Evolutionary conservation across 306 rosid species (phyloP).

Genomic region (Prunus campanulata): DNA sequence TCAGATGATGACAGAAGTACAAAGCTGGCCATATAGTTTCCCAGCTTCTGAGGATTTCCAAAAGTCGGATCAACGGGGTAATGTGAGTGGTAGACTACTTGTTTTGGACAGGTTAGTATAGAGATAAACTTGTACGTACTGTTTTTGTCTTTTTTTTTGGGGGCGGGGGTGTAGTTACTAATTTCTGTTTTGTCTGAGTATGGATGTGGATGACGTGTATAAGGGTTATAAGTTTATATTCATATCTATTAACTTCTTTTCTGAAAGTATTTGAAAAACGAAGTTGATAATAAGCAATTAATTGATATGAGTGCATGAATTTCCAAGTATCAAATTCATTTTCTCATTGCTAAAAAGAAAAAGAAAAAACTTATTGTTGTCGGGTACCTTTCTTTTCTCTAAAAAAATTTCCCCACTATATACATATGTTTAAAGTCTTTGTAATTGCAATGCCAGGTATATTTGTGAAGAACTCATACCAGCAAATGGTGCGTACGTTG

Average conservation of each 20-base stretch:
- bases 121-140: slow-evolving; percentile 13
- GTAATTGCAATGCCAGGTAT: slow-evolving; percentile 25
- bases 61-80: slow-evolving; percentile 40
- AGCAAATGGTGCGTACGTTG: slow-evolving; percentile 44
- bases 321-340: background rate
- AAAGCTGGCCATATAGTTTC: slow-evolving; percentile 52
- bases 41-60: slow-evolving; percentile 50
- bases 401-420: background rate
- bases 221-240: background rate
- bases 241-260: background rate
- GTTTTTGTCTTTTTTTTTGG: background rate
- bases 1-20: slow-evolving; percentile 54
- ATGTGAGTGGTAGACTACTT: slow-evolving; percentile 39
- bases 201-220: background rate
- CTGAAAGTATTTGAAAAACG: background rate
- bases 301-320: background rate
- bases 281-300: background rate
- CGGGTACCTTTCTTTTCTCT: background rate
- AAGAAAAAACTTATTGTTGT: background rate
- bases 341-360: background rate
- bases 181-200: no score
- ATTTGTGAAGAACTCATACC: slow-evolving; percentile 22
- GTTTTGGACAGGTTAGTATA: slow-evolving; percentile 60
- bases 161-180: no score
- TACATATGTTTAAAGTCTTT: slow-evolving; percentile 2